phyloP scores from a whole-genome alignment of 225 moss, liverwort and hornwort genomes.

The Pseudisothecium myosuroides region DNA sequence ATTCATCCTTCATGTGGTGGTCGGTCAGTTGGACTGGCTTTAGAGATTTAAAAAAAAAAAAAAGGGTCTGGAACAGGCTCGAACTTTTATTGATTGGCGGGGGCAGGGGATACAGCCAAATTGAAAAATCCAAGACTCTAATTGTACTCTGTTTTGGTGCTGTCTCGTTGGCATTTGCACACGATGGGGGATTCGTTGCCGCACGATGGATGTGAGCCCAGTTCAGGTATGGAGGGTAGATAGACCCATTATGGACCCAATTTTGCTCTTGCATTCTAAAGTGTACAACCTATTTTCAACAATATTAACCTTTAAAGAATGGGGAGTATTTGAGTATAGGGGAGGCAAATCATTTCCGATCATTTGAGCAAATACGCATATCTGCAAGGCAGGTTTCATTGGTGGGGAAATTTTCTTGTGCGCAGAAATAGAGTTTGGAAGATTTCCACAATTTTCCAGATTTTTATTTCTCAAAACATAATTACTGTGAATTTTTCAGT shows the following conservation, averaged over 20 bases:
- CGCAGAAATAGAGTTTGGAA: no score
- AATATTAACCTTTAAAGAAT: no score
- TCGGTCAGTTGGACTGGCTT: background rate
- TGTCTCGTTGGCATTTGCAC: background rate
- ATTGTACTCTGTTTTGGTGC: conserved; percentile 1
- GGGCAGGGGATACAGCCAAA: background rate
- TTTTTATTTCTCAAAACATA: no score
- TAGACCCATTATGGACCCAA: background rate
- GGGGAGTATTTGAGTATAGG: no score
- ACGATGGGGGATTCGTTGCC: background rate
- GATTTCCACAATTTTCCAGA: no score
- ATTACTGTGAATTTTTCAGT: no score
- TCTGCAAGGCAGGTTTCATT: no score
- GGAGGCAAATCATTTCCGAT: no score
- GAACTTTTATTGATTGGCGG: background rate
- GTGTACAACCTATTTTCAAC: no score
- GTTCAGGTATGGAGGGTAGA: background rate
- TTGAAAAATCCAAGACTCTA: background rate
- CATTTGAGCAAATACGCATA: no score
- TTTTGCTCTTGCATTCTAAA: background rate
- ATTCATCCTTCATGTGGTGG: background rate
- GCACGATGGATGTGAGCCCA: background rate
- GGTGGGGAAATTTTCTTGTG: no score
- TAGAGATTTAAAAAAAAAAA: background rate
- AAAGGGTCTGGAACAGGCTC: background rate